A percentile compares a stretch with the other conserved stretches of the same genome.
These are phyloP conservation scores for Neobulgaria alba DNA, from an alignment of 2,329 filamentous ascomycete genomes.

Conservation along the genomic window DNA sequence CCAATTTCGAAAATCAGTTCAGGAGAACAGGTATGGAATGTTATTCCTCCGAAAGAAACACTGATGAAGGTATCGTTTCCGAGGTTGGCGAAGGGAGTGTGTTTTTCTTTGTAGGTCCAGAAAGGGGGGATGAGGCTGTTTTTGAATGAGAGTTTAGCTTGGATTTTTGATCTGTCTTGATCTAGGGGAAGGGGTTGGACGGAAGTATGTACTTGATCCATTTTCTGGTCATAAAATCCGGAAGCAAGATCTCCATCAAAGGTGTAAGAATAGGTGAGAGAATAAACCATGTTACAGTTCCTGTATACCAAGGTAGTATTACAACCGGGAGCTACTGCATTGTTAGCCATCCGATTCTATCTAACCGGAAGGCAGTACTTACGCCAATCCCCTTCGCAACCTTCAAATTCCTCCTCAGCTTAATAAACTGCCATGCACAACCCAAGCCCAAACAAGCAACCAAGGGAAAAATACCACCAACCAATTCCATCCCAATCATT, in stretches of 20 bases:
- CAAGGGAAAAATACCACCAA: too few species aligned
- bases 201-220: slow-evolving; percentile 5
- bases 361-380: too few species aligned
- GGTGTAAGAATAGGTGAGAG: not conserved
- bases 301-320: slow-evolving; percentile 4
- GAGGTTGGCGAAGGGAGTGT: slow-evolving; percentile 2
- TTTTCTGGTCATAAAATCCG: not conserved
- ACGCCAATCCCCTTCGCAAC: too few species aligned
- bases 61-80: slow-evolving; percentile 47
- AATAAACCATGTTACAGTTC: slow-evolving; percentile 3
- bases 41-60: slow-evolving; percentile 45
- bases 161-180: too few species aligned
- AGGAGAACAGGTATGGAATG: slow-evolving; percentile 46
- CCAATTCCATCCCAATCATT: too few species aligned
- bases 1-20: slow-evolving; percentile 20
- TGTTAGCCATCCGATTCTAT: too few species aligned
- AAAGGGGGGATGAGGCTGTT: slow-evolving; percentile 3
- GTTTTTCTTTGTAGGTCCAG: slow-evolving; percentile 5
- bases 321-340: slow-evolving; percentile 11
- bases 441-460: too few species aligned
- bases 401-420: too few species aligned
- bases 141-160: too few species aligned
- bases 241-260: slow-evolving; percentile 2
- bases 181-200: too few species aligned
- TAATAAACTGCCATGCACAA: too few species aligned